Base-by-base conservation (phyloP, 2,329 filamentous ascomycete species). In the Emergomyces orientalis region DNA sequence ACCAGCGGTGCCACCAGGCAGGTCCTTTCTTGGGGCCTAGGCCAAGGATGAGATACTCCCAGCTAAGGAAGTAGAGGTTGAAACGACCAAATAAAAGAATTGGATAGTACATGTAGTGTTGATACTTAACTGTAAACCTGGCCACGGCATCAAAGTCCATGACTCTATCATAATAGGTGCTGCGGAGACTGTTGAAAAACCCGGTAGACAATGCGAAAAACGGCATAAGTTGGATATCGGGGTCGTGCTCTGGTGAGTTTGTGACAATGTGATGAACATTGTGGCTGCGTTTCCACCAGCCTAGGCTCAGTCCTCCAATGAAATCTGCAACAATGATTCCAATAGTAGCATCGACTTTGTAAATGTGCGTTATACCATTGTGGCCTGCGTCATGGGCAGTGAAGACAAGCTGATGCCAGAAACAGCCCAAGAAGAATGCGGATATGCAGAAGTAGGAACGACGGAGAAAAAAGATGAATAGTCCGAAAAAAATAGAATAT, bases 241-340 rank as follows among this genome's bases (percentile, higher is more conserved):
- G 93, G 73, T 97, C 93, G 72, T 97, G 93, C 74, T 97, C 93
- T 17, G 92, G 90, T 55, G 88, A 88, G 74, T 97, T 97, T n/a
- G 93, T 97, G 59, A 97, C 88, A 69, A 97, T 91, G 72, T 97
- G 93, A 73, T 97, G 93, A 7, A 97, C 91, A 71, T 97, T 97
- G 76, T 97, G 93, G 73, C 87, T 97, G 66, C 86, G 83, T 77
- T 97, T 97, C 93, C 93, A 99, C 93, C 93, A 97, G 56, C 93
- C 90, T 60, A 96, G 78, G 27, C 90, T 96, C 51, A 99, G 77
- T 0, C 94, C 94, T 43, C 94, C 93, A 22, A 93, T 78, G 69
- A 89, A 97, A 73, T 96, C 88, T 60, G 92, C 91, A 70, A 97
- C 88, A 66, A 96, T 77, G 72, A 97, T 96, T 59, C 91, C 93